Evolutionary conservation across 2,329 filamentous ascomycete species (phyloP), one percentile per base, ranked within the genome.

Genomic region (Sarocladium strictum): DNA sequence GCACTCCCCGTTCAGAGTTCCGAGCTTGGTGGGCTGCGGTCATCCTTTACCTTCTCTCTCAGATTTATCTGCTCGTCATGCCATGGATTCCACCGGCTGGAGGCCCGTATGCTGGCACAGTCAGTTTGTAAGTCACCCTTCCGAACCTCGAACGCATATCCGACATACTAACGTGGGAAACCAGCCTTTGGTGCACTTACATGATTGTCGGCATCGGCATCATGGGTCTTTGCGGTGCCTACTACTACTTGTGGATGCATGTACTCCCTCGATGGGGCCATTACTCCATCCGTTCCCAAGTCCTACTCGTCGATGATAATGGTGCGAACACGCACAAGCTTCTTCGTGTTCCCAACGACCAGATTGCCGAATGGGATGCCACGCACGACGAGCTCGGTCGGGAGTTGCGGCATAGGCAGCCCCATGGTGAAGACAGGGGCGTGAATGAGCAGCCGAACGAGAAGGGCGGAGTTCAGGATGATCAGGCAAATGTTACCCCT

Each of bases 21-120:
- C 72, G 69, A 6, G 78, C 82, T 0, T 89, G 84, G 84, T 64
- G 83, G 55, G 53, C 76, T 0, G 72, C 78, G 0, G 66, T 89
- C 1, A 61, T 78, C 7, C 86, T 89, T 66, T 82, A 77, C 50
- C 76, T 85, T 45, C 63, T 81, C 0, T 69, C 83, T 0, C 79
- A 86, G 53, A 55, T 84, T 0, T 89, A 83, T 56, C 69, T 88
- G 43, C 68, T 90, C 2, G 75, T 84, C 15, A 87, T 87, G 76
- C 86, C 86, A 0, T 90, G 86, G 86, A 86, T 83, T 59, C 86
- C 86, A 2, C 87, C 86, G 0, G 72, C 74, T 1, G 76, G 72
- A 0, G 86, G 86, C 0, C 71, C 71, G 0, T 76, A 78, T 32
- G 81, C 78, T 0, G 86, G 85, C 0, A 80, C 85, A 55, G 85